Base-by-base conservation (phyloP, 345 rosid genomes). In the Clarkia xantiana region DNA sequence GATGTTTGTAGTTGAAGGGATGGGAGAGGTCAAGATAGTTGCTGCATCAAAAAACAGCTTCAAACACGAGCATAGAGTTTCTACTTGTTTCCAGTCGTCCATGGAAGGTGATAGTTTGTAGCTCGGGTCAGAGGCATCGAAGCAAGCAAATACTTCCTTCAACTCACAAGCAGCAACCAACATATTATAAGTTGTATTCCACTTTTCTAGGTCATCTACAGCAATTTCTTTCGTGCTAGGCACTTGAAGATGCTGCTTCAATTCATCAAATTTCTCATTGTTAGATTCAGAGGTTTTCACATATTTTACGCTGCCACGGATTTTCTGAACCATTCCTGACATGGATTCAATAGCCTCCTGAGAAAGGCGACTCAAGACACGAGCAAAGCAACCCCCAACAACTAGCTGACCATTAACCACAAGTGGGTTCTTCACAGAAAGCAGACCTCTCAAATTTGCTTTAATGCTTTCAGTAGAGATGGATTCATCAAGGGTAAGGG, bases 181-280 rank as follows among this genome's bases (percentile, higher is more conserved):
- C 95, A 89, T 85, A 18, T 75, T 73, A 62, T 84, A 89, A 36
- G 83, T 85, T 14, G 95, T 82, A 59, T 85, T 67, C 97, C 97
- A 89, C 59, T 76, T 80, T 0, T 77, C 68, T 62, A 66, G 90
- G 69, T 85, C 82, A 60, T 89, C 97, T 22, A 89, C 69, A 47
- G 63, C 42, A 16, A 89, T 75, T 22, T 73, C 84, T 65, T 72
- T 82, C n/a, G 65, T 66, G 59, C 77, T 75, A 34, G 82, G 76
- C 40, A 62, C 79, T 66, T 79, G 82, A 58, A 85, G 80, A 48
- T 76, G 94, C 53, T 71, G 69, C 76, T 67, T 89, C 49, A 89
- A 72, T 71, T 78, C 87, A 56, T 61, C 46, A 73, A 89, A 85
- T 69, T 70, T 82, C 64, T 82, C 94, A 52, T 62, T 87, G 44